Evolutionary conservation across 108 stramenopile genomes (phyloP), one percentile per base, ranked within the genome.

Genomic region (Skeletonema menzelii): DNA sequence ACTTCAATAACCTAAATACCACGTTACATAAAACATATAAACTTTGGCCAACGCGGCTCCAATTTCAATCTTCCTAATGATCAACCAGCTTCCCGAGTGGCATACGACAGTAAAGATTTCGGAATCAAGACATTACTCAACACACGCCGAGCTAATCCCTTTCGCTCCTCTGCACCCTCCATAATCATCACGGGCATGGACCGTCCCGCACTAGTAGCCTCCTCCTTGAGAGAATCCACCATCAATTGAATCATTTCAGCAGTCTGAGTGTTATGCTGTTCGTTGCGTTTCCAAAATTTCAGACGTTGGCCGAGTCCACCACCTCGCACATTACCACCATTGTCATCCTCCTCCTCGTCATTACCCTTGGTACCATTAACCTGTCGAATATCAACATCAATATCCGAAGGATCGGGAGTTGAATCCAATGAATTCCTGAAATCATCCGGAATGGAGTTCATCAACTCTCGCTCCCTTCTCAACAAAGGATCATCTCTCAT

Each of bases 391-490:
- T 79, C 71, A 38, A 72, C 49, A 53, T 53, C 49, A 53, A 53
- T 53, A 53, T 53, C 49, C 49, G 49, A 53, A 24, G 22, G 62
- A 28, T 63, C 42, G 8, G 78, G 73, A 42, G 40, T 68, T 5
- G 55, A 27, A 8, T 76, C 46, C 44, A 38, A 62, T 22, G 76
- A 69, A 42, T 34, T 38, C 15, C 67, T 55, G 24, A 79, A 79
- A 44, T 79, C 78, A 68, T 79, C 78, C 2, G 78, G 78, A n/a
- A 79, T 67, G 0, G 78, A 79, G 13, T 66, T 60, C 78, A 72
- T 72, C 17, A 79, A 44, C 62, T 72, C 71, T 58, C 71, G 42
- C 40, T 79, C 78, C 28, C 71, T 62, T 11, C 78, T 38, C 31
- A 79, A 47, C 17, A 79, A 53, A 0, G 78, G 71, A 79, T 79